phyloP scores from a whole-genome alignment of 192 early-diverging fungal species.

The Coemansia sp. region DNA sequence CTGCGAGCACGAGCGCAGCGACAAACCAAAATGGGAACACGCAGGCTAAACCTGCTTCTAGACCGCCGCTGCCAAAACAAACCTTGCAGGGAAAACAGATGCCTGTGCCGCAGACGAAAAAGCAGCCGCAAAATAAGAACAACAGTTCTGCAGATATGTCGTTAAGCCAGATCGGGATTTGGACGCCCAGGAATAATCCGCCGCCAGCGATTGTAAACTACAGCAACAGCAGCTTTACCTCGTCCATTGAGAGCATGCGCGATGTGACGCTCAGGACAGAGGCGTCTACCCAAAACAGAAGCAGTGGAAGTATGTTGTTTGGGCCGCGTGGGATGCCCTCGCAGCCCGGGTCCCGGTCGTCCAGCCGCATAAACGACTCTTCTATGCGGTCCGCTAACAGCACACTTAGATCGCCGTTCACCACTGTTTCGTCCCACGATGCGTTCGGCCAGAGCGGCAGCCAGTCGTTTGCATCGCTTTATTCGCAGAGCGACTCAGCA shows the following conservation, averaged over 20 bases:
- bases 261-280: constrained; percentile 39
- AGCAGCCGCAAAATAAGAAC: constrained; percentile 8
- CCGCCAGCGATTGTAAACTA: constrained; percentile 1
- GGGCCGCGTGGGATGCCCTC: constrained; percentile 53
- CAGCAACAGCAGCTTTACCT: constrained; percentile 39
- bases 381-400: constrained; percentile 18
- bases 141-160: constrained; percentile 13
- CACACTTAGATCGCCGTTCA: constrained; percentile 23
- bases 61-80: neutral
- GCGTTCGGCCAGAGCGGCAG: constrained; percentile 6
- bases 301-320: constrained; percentile 52
- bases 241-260: constrained; percentile 54
- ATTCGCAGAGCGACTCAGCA: constrained; percentile 32
- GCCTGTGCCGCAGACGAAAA: constrained; percentile 1
- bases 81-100: neutral
- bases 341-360: constrained; percentile 20
- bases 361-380: constrained; percentile 27
- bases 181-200: constrained; percentile 25
- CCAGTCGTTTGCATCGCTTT: constrained; percentile 43
- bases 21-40: constrained; percentile 5
- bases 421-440: constrained; percentile 13
- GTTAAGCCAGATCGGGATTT: constrained; percentile 37
- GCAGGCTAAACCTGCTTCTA: neutral
- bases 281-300: constrained; percentile 21
- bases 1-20: constrained; percentile 31